phyloP scores from a whole-genome alignment of 805 yeast genomes.

The Suhomyces sp. region DNA sequence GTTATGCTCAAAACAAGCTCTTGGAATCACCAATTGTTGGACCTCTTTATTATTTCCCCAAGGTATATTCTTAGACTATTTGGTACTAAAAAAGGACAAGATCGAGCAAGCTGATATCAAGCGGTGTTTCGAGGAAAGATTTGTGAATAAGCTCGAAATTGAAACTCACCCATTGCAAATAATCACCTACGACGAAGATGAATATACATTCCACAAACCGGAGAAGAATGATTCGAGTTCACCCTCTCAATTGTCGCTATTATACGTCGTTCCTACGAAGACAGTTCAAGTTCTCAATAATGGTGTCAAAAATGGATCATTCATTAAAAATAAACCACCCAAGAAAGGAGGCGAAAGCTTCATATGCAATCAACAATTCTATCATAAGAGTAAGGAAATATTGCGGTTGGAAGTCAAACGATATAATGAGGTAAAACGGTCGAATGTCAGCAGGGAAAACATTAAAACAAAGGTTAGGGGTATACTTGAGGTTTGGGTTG shows the following conservation, averaged over 20 bases:
- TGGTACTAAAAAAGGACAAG: slow-evolving; percentile 47
- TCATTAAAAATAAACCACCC: slow-evolving; percentile 44
- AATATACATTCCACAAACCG: slow-evolving; percentile 27
- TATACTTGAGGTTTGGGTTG: slow-evolving; percentile 47
- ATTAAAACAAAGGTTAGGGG: slow-evolving; percentile 27
- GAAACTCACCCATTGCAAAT: slow-evolving; percentile 17
- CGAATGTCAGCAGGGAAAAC: slow-evolving; percentile 24
- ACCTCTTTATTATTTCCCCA: slow-evolving; percentile 35
- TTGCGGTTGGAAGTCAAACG: not conserved
- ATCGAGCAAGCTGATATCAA: slow-evolving; percentile 26
- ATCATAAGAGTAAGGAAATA: slow-evolving; percentile 11
- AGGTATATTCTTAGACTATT: slow-evolving; percentile 43
- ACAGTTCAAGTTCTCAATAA: slow-evolving; percentile 46
- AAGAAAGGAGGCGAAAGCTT: slow-evolving; percentile 43
- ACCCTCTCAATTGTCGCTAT: slow-evolving; percentile 34
- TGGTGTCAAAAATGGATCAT: slow-evolving; percentile 63
- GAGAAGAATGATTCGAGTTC: slow-evolving; percentile 4
- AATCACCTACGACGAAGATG: slow-evolving; percentile 21
- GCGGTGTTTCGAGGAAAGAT: slow-evolving; percentile 41
- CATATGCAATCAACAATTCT: slow-evolving; percentile 31
- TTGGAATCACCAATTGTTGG: slow-evolving; percentile 51
- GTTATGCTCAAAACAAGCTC: slow-evolving; percentile 59
- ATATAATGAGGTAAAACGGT: slow-evolving; percentile 16
- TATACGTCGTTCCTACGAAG: slow-evolving; percentile 22
- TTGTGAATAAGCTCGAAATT: slow-evolving; percentile 4